Percentiles rank a stretch among this genome's conserved stretches.
Conservation (phyloP, 768 basidiomycete species). For the Chalciporus chontae region DNA sequence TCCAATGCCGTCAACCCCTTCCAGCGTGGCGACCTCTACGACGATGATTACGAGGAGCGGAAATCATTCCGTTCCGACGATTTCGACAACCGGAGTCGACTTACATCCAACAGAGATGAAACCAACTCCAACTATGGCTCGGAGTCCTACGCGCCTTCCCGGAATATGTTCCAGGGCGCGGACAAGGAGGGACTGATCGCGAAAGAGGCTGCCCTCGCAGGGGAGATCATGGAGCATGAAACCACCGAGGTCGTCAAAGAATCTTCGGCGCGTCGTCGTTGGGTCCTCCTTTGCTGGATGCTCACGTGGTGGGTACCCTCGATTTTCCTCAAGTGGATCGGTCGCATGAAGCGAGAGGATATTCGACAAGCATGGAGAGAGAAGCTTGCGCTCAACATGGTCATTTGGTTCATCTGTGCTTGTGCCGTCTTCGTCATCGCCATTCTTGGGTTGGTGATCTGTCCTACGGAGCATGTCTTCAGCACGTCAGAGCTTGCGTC, state of each 20-base stretch:
- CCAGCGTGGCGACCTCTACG: conserved; percentile 71
- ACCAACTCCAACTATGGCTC: conserved; percentile 80
- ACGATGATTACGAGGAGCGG: conserved; percentile 75
- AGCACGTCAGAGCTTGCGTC: conserved; percentile 68
- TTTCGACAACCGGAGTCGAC: conserved; percentile 73
- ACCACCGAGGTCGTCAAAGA: conserved; percentile 86
- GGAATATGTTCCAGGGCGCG: conserved; percentile 91
- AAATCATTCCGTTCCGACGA: conserved; percentile 75
- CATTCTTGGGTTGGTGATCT: conserved; percentile 81
- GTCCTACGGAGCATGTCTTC: conserved; percentile 93
- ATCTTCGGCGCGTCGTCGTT: conserved; percentile 72
- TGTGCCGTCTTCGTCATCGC: conserved; percentile 92
- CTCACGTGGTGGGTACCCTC: conserved; percentile 92
- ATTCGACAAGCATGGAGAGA: conserved; percentile 97
- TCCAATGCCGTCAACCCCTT: conserved; percentile 79
- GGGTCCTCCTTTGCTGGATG: conserved; percentile 85
- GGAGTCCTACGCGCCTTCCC: conserved; percentile 89
- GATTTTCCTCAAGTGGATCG: conserved; percentile 61
- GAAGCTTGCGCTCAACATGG: conserved; percentile 89
- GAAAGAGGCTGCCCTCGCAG: conserved; percentile 74
- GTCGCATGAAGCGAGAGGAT: conserved; percentile 93
- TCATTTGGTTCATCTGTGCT: conserved; percentile 95
- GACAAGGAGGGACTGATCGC: conserved; percentile 70
- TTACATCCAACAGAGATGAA: conserved; percentile 77
- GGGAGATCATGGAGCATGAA: conserved; percentile 85